Evolutionary conservation across 208 protist species (phyloP), one percentile per base, ranked within the genome.

Genomic region (Chromosphaera perkinsii): DNA sequence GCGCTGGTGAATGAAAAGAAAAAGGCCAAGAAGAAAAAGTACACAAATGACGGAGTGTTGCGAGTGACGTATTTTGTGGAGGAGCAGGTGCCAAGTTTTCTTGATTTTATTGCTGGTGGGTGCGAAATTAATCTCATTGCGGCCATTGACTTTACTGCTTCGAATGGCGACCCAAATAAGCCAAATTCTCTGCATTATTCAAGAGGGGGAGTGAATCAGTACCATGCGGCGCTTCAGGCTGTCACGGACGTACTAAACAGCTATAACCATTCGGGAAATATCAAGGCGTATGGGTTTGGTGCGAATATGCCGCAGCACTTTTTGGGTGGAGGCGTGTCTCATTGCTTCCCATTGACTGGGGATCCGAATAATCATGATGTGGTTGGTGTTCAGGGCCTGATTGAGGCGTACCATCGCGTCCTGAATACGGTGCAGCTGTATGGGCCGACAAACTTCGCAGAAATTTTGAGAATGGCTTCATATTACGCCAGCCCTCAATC

Each of bases 61-160:
- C 20, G 32, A 14, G 12, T 74, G n/a, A 36, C 22, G 33, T 52
- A n/a, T 10, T 36, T 26, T 54, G 65, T 29, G 42, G 26, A 36
- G 3, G 37, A 33, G 22, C 22, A 61, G 27, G 73, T 37, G 20
- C 31, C 61, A 9, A 51, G 75, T 24, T 89, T 90, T 72, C 12
- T 82, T n/a, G 85, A 89, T 42, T 85, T 78, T 52, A 51, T 89
- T 29, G 48, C 67, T 12, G 64, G 47, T 7, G 84, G 82, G 3
- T 56, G 77, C 62, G 59, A 88, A 56, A 77, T 90, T 20, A 83
- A 82, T 37, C 67, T 89, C 12, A 70, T 72, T 48, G 73, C 89
- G 56, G 84, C 75, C 17, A 83, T 90, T 47, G 85, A 90, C 66
- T 89, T 90, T 60, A 89, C 81, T 1, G 75, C 60, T 1, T 84